Base-by-base conservation (phyloP, 2,329 filamentous ascomycete genomes). In the Samsoniella hepiali region DNA sequence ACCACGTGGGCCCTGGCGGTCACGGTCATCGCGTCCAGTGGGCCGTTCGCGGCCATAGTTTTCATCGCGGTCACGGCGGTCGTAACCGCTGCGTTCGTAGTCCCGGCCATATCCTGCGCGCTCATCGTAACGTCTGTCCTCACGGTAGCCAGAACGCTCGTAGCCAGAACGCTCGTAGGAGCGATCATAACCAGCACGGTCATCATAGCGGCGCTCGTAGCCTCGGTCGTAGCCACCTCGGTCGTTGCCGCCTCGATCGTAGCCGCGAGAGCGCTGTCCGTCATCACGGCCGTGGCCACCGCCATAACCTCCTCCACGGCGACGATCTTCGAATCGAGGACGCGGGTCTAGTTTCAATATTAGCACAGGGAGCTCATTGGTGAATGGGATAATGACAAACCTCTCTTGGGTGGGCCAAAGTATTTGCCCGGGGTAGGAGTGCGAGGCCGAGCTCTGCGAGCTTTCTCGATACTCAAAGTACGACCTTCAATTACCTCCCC, bases 381-480 rank as follows among this genome's bases (percentile, higher is more conserved):
- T 17, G 22, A 5, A 42, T 50, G 22, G 6, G 15, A 54, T 44
- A 50, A 49, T 54, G 42, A 81, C 90, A 82, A 81, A 95, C 93
- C 93, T 83, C 95, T 87, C 88, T 99, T 99, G 68, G 95, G 95
- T 66, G 95, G 95, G 59, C 95, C 95, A 74, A 97, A 98, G 85
- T 99, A 99, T 82, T 98, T 98, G 81, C 95, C 95, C 56, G 95
- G 95, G 63, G 95, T 99, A 42, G 95, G 95, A 64, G 94, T 98
- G 73, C 95, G 91, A 71, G 95, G 95, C 69, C 93, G 91, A 75
- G 91, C 91, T 77, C 95, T 93, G 72, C 95, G 93, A 72, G 95
- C 95, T 85, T 98, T 99, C 84, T 99, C 95, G 69, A 99, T 98
- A 84, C 93, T 97, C 72, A 99, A 81, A 66, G 93, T 97, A 71